A percentile compares a stretch with the other conserved stretches of the same genome.
These are phyloP conservation scores for Russula olivacea DNA, from an alignment of 768 basidiomycete genomes.

Conservation along the genomic window DNA sequence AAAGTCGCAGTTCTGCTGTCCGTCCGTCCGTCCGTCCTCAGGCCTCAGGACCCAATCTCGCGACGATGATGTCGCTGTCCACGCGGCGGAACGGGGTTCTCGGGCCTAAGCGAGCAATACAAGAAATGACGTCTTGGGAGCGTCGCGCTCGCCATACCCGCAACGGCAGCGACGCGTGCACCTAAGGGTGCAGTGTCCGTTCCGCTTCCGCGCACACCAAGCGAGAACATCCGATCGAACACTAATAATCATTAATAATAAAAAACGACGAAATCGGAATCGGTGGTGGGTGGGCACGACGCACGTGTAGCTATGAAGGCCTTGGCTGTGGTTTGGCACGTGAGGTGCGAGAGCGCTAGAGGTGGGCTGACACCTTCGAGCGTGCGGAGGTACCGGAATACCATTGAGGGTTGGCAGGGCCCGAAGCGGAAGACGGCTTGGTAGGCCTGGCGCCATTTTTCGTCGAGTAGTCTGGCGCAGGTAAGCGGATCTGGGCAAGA, in stretches of 20 bases:
- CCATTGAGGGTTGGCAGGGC: conserved; percentile 86
- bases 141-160: conserved; percentile 45
- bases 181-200: conserved; percentile 57
- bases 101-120: conserved; percentile 69
- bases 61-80: conserved; percentile 16
- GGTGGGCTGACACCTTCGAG: conserved; percentile 90
- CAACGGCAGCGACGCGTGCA: conserved; percentile 57
- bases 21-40: background rate
- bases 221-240: conserved; percentile 85
- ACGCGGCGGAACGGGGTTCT: conserved; percentile 37
- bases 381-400: conserved; percentile 84
- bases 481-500: conserved; percentile 75
- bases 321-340: conserved; percentile 85
- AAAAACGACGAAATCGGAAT: background rate
- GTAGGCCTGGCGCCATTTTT: conserved; percentile 91
- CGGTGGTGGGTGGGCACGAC: conserved; percentile 28
- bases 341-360: conserved; percentile 75
- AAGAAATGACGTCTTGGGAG: conserved; percentile 82
- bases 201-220: conserved; percentile 74
- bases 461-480: conserved; percentile 83
- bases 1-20: background rate
- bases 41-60: conserved; percentile 1
- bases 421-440: conserved; percentile 83
- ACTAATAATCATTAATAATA: conserved; percentile 41
- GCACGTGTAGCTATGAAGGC: conserved; percentile 80